Conservation (phyloP, 176 grass and related monocot species). For the Chloris gayana region DNA sequence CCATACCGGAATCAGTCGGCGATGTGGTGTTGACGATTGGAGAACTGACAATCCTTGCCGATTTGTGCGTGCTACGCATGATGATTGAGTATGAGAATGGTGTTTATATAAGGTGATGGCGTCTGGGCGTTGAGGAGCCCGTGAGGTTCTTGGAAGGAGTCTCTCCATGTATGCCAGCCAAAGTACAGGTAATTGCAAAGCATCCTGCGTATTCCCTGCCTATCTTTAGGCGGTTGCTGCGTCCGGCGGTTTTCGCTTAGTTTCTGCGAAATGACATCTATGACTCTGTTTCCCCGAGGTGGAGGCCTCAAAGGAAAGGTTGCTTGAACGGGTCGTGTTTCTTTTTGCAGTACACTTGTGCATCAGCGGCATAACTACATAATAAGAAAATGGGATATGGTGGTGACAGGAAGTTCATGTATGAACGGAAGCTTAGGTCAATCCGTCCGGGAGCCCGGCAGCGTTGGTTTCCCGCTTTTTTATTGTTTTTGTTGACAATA, state of each 20-base stretch:
- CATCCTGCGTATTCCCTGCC: not conserved
- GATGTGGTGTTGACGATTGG: not conserved
- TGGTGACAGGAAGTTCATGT: not conserved
- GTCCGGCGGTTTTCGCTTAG: conserved; percentile 33
- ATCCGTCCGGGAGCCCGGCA: not conserved
- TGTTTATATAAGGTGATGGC: conserved; percentile 44
- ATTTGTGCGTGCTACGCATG: not conserved
- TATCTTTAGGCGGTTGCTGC: conserved; percentile 46
- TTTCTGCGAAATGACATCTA: conserved; percentile 68
- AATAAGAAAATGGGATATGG: not conserved
- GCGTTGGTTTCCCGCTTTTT: not conserved
- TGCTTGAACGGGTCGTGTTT: conserved; percentile 40
- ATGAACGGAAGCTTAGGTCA: conserved; percentile 23
- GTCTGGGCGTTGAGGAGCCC: conserved; percentile 9
- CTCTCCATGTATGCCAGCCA: conserved; percentile 44
- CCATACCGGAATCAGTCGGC: not conserved
- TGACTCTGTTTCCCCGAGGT: not conserved
- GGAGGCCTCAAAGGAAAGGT: not conserved
- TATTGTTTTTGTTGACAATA: not conserved
- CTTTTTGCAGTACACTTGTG: conserved; percentile 19
- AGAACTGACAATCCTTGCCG: not conserved
- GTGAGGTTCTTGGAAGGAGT: conserved; percentile 58
- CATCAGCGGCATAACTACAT: not conserved
- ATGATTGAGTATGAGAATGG: conserved; percentile 2
- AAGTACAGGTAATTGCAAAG: conserved; percentile 51